A percentile compares a stretch with the other conserved stretches of the same genome.
Evolutionary conservation across 768 basidiomycete genomes (phyloP).

Genomic region (Rhodotorula toruloides): DNA sequence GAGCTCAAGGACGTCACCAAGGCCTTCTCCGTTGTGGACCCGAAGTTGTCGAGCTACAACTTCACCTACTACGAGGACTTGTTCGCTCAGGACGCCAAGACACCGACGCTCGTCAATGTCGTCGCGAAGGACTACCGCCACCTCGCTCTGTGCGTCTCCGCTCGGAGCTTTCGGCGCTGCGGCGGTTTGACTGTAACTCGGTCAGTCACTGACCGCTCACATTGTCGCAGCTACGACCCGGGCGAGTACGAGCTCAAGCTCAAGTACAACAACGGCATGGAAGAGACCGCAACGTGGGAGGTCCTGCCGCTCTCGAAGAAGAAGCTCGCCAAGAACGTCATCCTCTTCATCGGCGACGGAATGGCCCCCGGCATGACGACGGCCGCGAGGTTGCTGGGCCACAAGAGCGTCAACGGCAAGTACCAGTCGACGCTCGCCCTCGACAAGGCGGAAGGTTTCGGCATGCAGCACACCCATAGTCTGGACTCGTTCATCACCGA

Average conservation of each 20-base stretch:
- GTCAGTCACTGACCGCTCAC: neutral
- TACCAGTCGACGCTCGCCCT: constrained; percentile 44
- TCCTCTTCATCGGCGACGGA: constrained; percentile 46
- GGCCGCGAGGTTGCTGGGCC: constrained; percentile 48
- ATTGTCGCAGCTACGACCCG: constrained; percentile 41
- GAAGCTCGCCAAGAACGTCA: constrained; percentile 46
- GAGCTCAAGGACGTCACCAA: constrained; percentile 37
- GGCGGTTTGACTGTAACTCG: too few species aligned
- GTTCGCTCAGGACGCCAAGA: constrained; percentile 44
- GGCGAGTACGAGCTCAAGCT: constrained; percentile 45
- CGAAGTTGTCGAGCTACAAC: constrained; percentile 30
- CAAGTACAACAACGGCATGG: constrained; percentile 45
- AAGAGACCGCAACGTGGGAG: constrained; percentile 46
- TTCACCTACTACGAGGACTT: constrained; percentile 42
- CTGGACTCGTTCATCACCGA: constrained; percentile 36
- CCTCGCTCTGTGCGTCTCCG: constrained; percentile 38
- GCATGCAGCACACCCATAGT: constrained; percentile 44
- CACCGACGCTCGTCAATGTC: constrained; percentile 47
- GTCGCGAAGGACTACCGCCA: constrained; percentile 47
- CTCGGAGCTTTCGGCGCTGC: too few species aligned
- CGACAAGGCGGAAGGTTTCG: constrained; percentile 42
- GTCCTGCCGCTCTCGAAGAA: constrained; percentile 43
- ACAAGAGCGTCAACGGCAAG: constrained; percentile 49
- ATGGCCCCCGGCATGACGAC: constrained; percentile 45
- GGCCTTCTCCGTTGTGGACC: constrained; percentile 44